Evolutionary conservation across 108 stramenopile genomes (phyloP), one percentile per base, ranked within the genome.

Genomic region (Ochromonas danica): DNA sequence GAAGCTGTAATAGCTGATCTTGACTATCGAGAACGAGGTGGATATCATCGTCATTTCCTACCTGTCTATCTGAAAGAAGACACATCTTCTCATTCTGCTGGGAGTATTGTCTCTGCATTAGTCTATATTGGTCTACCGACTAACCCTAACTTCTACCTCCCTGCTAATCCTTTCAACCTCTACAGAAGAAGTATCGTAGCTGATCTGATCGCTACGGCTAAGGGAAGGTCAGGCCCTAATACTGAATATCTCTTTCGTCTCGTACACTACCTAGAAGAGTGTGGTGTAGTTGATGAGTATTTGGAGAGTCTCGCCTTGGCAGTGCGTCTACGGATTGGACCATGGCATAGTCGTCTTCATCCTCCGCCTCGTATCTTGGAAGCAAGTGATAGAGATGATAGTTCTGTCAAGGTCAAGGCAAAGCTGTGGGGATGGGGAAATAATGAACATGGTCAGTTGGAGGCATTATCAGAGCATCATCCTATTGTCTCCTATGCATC

Each of bases 1-100:
- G 0, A 14, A 28, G 43, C 28, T 1, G 71, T 80, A 3, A 2
- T 80, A 14, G 79, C 61, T 42, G 43, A 71, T 36, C 40, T 80
- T 1, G 79, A 80, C 43, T 60, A 62, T 62, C 70, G 79, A 0
- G 79, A 80, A 43, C 61, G 65, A 65, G 79, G 79, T 43, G 79
- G 79, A 1, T 80, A 80, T 40, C 38, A 36, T 2, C 67, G 79
- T 42, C 30, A 70, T 3, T 1, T 61, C 43, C 38, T 39, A 0
- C 31, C 27, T 25, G 79, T 80, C 31, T 30, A 30, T 27, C 40
- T 71, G n/a, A 31, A 0, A 0, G 1, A 31, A 31, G 79, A 43
- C 27, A 6, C 61, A 38, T 0, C 62, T 14, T 22, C 31, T 45
- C 35, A 80, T 36, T 27, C 40, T n/a, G 31, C 14, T 6, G 35